These are phyloP conservation scores for Trichoderma sp. DNA, from an alignment of 2,329 filamentous ascomycete species.

Conservation along the genomic window DNA sequence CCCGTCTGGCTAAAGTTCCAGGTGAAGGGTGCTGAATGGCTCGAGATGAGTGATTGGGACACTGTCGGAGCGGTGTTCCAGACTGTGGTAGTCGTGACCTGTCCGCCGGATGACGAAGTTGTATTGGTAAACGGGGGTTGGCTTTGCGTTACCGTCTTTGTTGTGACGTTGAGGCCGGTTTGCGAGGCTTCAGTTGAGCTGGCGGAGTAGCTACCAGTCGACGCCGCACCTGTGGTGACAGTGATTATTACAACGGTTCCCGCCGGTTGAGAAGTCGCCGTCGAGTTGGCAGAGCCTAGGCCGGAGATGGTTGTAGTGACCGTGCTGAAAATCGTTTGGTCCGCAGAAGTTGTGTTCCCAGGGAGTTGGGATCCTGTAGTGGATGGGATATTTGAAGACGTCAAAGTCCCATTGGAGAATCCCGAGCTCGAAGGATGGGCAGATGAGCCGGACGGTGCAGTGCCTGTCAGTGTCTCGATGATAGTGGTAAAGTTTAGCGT, in stretches of 20 bases:
- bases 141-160: neutral
- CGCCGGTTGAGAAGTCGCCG: neutral
- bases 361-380: conserved; percentile 3
- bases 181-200: neutral
- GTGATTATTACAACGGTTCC: conserved; percentile 6
- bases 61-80: conserved; percentile 13
- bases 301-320: neutral
- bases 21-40: neutral
- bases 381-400: neutral
- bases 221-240: neutral
- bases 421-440: neutral
- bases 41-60: conserved; percentile 7
- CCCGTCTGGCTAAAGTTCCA: conserved; percentile 1
- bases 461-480: neutral
- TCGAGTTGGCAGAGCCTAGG: neutral
- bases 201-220: neutral
- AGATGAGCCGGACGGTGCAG: neutral
- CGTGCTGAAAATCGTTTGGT: neutral
- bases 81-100: conserved; percentile 7
- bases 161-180: neutral
- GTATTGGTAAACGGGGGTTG: conserved; percentile 24
- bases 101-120: conserved; percentile 9
- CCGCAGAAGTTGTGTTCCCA: conserved; percentile 7
- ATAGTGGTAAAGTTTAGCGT: conserved; percentile 10
- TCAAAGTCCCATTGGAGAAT: neutral